phyloP scores from a whole-genome alignment of 805 yeast species.

The Candida insectorum region DNA sequence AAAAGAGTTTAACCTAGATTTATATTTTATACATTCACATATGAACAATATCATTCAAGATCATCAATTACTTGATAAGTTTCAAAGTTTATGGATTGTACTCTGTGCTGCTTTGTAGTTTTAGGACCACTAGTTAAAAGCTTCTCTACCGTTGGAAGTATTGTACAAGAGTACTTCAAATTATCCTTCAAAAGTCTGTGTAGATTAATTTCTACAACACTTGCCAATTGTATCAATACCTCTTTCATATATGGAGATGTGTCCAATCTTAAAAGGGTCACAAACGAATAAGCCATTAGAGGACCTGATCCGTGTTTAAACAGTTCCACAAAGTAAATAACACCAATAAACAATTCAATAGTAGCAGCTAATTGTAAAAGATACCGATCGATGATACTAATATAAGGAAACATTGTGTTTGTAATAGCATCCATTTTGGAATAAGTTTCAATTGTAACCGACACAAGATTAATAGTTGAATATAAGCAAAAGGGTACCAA shows the following conservation, averaged over 20 bases:
- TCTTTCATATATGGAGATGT: conserved; percentile 8
- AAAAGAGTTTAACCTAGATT: background rate
- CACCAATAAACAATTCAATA: conserved; percentile 3
- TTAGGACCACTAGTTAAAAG: background rate
- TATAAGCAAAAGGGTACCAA: conserved; percentile 24
- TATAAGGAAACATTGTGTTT: conserved; percentile 13
- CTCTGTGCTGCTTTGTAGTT: conserved; percentile 10
- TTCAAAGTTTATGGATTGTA: conserved; percentile 23
- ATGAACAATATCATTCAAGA: too few species aligned
- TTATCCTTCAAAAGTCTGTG: background rate
- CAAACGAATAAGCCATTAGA: conserved; percentile 4
- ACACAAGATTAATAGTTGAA: conserved; percentile 24
- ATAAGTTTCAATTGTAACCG: too few species aligned
- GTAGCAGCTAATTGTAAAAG: conserved; percentile 14
- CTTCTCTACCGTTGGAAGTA: conserved; percentile 1
- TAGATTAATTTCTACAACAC: background rate
- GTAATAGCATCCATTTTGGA: too few species aligned
- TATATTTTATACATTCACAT: too few species aligned
- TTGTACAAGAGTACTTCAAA: background rate
- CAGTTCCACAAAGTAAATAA: conserved; percentile 5
- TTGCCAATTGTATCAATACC: background rate
- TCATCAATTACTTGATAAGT: conserved; percentile 20
- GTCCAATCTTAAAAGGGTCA: conserved; percentile 8
- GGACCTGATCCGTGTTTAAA: background rate
- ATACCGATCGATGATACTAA: conserved; percentile 15